phyloP scores from a whole-genome alignment of 768 basidiomycete genomes.

The Nevesoporus exiguus region DNA sequence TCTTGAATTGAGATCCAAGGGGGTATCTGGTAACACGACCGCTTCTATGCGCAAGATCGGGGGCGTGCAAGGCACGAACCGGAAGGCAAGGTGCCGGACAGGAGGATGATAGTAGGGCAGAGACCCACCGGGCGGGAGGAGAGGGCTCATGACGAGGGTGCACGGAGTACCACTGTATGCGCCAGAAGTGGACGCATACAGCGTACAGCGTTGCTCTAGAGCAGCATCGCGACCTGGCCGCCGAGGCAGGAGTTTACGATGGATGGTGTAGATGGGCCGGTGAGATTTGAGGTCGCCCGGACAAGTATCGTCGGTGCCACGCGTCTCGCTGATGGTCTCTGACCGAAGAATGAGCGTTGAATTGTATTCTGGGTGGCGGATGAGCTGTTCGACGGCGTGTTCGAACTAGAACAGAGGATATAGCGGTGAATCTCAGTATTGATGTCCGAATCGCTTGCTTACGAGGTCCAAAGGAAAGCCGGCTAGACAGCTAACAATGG shows the following conservation, averaged over 20 bases:
- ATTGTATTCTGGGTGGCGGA: constrained; percentile 91
- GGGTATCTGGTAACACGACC: constrained; percentile 39
- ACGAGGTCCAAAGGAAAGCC: constrained; percentile 44
- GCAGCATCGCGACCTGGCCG: constrained; percentile 71
- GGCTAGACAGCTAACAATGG: constrained; percentile 41
- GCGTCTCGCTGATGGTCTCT: constrained; percentile 47
- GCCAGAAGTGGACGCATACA: constrained; percentile 44
- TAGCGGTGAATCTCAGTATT: background rate
- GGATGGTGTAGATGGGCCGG: constrained; percentile 48
- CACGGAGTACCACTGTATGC: constrained; percentile 28
- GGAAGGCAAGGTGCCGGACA: constrained; percentile 77
- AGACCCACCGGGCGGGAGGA: constrained; percentile 39
- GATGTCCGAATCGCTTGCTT: constrained; percentile 11
- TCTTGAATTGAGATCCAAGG: constrained; percentile 54
- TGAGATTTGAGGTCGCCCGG: constrained; percentile 34
- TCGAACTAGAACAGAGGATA: constrained; percentile 55
- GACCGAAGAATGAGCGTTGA: constrained; percentile 87
- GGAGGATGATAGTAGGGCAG: constrained; percentile 92
- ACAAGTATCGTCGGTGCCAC: constrained; percentile 39
- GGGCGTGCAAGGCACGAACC: constrained; percentile 45
- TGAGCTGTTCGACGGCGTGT: constrained; percentile 61
- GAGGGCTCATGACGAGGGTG: constrained; percentile 57
- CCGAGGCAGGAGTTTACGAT: constrained; percentile 70
- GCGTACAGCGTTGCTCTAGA: constrained; percentile 74
- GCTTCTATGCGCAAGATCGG: constrained; percentile 24